phyloP scores from a whole-genome alignment of 1,284 basidiomycete species.

The Taiwanofungus camphoratus region DNA sequence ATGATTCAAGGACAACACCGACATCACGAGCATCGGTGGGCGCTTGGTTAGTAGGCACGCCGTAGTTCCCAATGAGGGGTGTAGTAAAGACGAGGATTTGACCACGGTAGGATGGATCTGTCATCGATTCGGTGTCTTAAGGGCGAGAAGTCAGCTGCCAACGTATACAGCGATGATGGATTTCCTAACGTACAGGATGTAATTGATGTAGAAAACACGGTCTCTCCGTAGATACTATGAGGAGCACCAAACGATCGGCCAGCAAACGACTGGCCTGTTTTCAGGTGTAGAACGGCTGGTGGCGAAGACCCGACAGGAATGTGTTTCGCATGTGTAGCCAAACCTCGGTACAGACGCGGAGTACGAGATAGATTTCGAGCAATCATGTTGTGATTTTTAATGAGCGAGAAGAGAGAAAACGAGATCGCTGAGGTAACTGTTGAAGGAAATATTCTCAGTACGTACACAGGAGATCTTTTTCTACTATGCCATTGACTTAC shows the following conservation, averaged over 20 bases:
- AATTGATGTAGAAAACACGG: conserved; percentile 98
- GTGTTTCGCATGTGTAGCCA: conserved; percentile 62
- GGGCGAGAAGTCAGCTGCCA: conserved; percentile 10
- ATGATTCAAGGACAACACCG: conserved; percentile 88
- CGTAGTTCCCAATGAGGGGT: conserved; percentile 98
- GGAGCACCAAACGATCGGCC: conserved; percentile 90
- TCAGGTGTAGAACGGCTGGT: conserved; percentile 89
- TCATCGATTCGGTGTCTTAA: conserved; percentile 97
- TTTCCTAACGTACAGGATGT: conserved; percentile 86
- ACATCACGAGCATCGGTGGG: conserved; percentile 78
- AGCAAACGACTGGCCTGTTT: conserved; percentile 88
- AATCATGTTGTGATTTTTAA: conserved; percentile 51
- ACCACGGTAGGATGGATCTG: conserved; percentile 96
- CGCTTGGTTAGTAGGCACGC: conserved; percentile 82
- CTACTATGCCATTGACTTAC: conserved; percentile 50
- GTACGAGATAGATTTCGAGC: conserved; percentile 45
- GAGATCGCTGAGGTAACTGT: conserved; percentile 80
- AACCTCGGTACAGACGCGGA: conserved; percentile 46
- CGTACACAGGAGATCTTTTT: conserved; percentile 8
- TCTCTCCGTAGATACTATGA: conserved; percentile 90
- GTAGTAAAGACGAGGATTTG: conserved; percentile 99
- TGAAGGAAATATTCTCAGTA: conserved; percentile 16
- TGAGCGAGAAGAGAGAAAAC: conserved; percentile 71
- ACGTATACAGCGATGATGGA: neutral
- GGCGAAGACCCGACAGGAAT: conserved; percentile 28